phyloP scores from a whole-genome alignment of 2,329 filamentous ascomycete genomes.

The Ascocoryne sarcoides region DNA sequence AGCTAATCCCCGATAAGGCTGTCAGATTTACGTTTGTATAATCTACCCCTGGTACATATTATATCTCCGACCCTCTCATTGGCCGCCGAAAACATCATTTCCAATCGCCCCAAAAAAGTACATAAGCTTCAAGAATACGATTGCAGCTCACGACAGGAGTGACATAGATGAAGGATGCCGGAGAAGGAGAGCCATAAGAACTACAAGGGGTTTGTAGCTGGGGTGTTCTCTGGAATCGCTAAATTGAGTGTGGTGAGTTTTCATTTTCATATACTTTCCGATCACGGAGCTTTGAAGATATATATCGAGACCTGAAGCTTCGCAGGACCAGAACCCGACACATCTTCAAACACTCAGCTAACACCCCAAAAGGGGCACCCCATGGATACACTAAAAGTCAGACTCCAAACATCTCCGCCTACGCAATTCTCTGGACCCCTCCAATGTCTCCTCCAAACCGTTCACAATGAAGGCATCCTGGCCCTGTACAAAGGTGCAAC shows the following conservation, averaged over 20 bases:
- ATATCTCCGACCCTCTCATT: background rate
- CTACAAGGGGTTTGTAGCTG: constrained; percentile 94
- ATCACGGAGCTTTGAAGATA: background rate
- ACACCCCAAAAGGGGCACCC: too few species aligned
- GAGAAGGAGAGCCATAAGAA: constrained; percentile 33
- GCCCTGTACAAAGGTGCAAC: constrained; percentile 93
- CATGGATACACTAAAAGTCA: constrained; percentile 96
- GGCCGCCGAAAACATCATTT: background rate
- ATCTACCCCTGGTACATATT: background rate
- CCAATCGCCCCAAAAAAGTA: background rate
- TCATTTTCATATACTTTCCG: too few species aligned
- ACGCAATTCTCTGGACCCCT: constrained; percentile 77
- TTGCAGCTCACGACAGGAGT: background rate
- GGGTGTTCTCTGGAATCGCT: constrained; percentile 89
- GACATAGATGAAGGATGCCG: constrained; percentile 11
- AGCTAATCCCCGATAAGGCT: too few species aligned
- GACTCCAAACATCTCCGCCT: constrained; percentile 75
- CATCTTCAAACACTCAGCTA: too few species aligned
- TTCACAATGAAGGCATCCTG: constrained; percentile 73
- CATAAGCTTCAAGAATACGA: background rate
- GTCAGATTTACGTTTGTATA: too few species aligned
- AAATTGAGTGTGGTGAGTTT: constrained; percentile 70
- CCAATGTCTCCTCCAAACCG: constrained; percentile 75
- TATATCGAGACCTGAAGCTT: background rate
- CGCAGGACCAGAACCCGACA: too few species aligned